These are phyloP conservation scores for Globisporangium cylindrosporum DNA, from an alignment of 352 stramenopile species.

Conservation along the genomic window DNA sequence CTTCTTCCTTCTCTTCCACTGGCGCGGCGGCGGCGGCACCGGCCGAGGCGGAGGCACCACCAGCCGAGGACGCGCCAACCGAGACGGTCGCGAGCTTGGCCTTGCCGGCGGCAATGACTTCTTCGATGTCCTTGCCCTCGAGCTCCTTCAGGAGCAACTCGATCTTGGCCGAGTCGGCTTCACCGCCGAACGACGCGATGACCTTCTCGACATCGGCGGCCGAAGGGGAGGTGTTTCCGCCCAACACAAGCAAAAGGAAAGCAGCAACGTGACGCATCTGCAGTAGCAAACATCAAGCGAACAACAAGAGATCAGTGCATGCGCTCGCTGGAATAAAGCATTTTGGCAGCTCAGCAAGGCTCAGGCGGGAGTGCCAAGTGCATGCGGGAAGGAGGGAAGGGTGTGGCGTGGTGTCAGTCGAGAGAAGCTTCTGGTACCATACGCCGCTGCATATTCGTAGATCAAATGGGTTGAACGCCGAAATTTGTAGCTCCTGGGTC, in stretches of 20 bases:
- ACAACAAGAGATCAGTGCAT: background rate
- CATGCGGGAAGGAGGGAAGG: background rate
- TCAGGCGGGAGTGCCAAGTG: background rate
- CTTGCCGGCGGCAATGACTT: conserved; percentile 84
- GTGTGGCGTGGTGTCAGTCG: background rate
- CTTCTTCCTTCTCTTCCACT: conserved; percentile 65
- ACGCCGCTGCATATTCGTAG: background rate
- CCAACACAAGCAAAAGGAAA: conserved; percentile 87
- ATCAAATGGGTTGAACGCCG: background rate
- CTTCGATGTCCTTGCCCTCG: conserved; percentile 86
- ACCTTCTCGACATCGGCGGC: conserved; percentile 84
- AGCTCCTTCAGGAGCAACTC: conserved; percentile 86
- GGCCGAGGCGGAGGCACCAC: conserved; percentile 27
- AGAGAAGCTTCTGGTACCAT: background rate
- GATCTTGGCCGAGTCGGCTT: conserved; percentile 76
- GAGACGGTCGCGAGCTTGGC: conserved; percentile 81
- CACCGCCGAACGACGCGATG: conserved; percentile 75
- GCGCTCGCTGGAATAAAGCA: background rate
- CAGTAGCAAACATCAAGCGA: conserved; percentile 7
- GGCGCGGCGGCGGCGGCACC: conserved; percentile 31
- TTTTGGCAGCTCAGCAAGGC: background rate
- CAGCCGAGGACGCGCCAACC: conserved; percentile 47
- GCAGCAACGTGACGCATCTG: conserved; percentile 92
- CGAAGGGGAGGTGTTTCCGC: conserved; percentile 74
- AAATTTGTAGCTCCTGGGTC: background rate